Percentiles rank a stretch among this genome's conserved stretches.
Evolutionary conservation across 495 filamentous ascomycete species (phyloP).

Genomic region (Parachaetomium inaequale): DNA sequence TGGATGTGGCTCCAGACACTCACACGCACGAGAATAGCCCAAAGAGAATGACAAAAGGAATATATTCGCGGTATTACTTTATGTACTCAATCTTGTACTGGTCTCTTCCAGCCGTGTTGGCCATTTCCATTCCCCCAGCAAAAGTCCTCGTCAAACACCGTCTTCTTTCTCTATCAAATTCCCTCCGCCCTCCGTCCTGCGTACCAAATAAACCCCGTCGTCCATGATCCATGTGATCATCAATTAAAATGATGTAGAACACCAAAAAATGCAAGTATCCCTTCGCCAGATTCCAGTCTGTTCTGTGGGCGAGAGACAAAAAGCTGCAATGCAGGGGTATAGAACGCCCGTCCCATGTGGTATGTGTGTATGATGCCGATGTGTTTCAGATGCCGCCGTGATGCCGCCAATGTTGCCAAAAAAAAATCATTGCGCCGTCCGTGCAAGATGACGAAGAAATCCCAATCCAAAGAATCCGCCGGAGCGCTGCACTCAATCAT

Average conservation of each 20-base stretch:
- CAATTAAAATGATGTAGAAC: background rate
- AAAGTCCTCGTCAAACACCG: background rate
- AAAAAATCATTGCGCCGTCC: slow-evolving; percentile 7
- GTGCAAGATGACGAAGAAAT: slow-evolving; percentile 13
- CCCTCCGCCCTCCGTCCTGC: background rate
- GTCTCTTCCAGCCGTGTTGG: background rate
- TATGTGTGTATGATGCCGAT: background rate
- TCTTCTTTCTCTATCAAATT: background rate
- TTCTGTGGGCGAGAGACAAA: slow-evolving; percentile 9
- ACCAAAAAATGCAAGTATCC: slow-evolving; percentile 2
- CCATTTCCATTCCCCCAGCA: background rate
- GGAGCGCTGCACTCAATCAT: background rate
- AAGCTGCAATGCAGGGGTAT: slow-evolving; percentile 18
- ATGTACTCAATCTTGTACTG: background rate
- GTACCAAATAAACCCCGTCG: background rate
- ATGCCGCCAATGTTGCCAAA: slow-evolving; percentile 12
- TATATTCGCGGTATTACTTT: slow-evolving; percentile 3
- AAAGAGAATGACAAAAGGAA: background rate
- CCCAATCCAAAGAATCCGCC: background rate
- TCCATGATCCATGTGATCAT: background rate
- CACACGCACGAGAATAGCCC: too few relatives aligned
- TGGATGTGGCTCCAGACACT: too few relatives aligned
- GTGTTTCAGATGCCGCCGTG: slow-evolving; percentile 7
- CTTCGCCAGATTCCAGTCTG: slow-evolving; percentile 12
- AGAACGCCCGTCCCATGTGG: slow-evolving; percentile 18